Evolutionary conservation across 257 asterid genomes (phyloP).

Genomic region (Parsonsia alboflavescens): DNA sequence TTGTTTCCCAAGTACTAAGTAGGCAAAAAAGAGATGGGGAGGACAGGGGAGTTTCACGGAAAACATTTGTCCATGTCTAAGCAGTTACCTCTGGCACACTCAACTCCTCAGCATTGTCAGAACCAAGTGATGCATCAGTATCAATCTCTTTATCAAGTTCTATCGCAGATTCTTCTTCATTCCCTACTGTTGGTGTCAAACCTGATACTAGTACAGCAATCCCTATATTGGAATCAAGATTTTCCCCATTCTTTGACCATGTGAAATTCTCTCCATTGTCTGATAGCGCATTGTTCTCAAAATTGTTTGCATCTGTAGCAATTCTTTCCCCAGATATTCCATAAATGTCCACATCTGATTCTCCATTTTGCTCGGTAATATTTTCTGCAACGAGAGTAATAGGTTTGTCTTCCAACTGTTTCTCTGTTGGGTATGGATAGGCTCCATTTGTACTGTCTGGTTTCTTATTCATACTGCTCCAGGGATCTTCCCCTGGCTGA

Average conservation of each 20-base stretch:
- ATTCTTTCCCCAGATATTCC: slow-evolving; percentile 4
- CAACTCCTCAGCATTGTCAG: slow-evolving; percentile 25
- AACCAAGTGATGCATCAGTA: slow-evolving; percentile 16
- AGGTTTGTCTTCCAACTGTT: slow-evolving; percentile 14
- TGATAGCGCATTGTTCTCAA: slow-evolving; percentile 7
- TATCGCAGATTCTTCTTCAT: slow-evolving; percentile 19
- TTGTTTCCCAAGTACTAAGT: neutral
- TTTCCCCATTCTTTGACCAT: slow-evolving; percentile 20
- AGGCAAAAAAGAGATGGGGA: neutral
- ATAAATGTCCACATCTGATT: slow-evolving; percentile 14
- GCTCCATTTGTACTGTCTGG: neutral
- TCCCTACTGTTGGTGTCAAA: slow-evolving; percentile 32
- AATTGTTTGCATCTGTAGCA: neutral
- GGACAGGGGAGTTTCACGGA: slow-evolving; percentile 6
- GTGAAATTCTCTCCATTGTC: slow-evolving; percentile 3
- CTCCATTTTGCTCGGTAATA: slow-evolving; percentile 10
- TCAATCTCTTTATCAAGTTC: slow-evolving; percentile 19
- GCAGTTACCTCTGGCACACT: slow-evolving; percentile 44
- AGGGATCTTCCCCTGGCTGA: slow-evolving; percentile 15
- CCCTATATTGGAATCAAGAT: slow-evolving; percentile 21
- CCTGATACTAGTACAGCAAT: slow-evolving; percentile 61
- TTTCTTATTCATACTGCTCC: slow-evolving; percentile 1
- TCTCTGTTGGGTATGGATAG: neutral
- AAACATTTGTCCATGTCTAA: slow-evolving; percentile 17
- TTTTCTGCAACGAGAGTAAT: slow-evolving; percentile 19